phyloP scores from a whole-genome alignment of 805 yeast species.

The Tetrapisispora nanseiensis region DNA sequence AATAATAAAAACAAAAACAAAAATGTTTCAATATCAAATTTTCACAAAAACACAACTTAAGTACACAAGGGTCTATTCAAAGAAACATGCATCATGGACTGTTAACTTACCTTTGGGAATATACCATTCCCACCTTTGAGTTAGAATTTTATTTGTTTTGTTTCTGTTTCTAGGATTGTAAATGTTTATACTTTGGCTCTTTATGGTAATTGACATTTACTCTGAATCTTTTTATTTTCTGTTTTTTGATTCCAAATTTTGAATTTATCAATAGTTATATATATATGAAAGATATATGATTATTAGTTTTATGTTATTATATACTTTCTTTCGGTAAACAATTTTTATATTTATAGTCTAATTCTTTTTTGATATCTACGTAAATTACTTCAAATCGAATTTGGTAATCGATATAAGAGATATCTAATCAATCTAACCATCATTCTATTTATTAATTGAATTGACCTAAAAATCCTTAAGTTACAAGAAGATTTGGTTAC shows the following conservation, averaged over 20 bases:
- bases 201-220: neutral
- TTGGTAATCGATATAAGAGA: too few relatives aligned
- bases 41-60: slow-evolving; percentile 2
- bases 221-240: slow-evolving; percentile 1
- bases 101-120: too few relatives aligned
- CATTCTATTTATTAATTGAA: too few relatives aligned
- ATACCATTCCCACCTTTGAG: neutral
- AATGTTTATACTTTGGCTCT: slow-evolving; percentile 2
- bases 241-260: neutral
- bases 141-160: neutral
- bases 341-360: too few relatives aligned
- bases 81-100: neutral
- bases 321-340: neutral
- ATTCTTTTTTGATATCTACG: too few relatives aligned
- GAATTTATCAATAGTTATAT: neutral
- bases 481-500: too few relatives aligned
- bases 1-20: neutral
- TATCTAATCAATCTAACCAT: too few relatives aligned
- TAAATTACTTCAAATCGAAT: too few relatives aligned
- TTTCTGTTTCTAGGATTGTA: neutral
- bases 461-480: neutral
- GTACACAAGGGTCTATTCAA: too few relatives aligned
- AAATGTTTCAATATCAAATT: slow-evolving; percentile 1
- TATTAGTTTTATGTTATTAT: neutral
- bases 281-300: neutral